These are phyloP conservation scores for Solanum verrucosum DNA, from an alignment of 257 asterid genomes.

Conservation along the genomic window DNA sequence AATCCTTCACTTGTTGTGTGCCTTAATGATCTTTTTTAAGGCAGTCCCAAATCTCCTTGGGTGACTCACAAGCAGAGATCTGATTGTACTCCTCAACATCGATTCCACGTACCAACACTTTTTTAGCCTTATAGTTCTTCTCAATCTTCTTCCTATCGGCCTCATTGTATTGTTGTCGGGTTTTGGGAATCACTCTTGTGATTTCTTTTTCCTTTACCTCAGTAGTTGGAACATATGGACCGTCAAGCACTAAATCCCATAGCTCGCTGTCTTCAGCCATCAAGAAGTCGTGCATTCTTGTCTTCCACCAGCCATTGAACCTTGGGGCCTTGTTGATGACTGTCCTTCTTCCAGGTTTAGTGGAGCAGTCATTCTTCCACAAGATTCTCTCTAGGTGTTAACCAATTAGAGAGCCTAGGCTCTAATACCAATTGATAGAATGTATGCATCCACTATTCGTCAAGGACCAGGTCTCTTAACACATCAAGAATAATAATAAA, in stretches of 20 bases:
- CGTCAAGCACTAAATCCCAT: not conserved
- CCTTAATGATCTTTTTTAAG: not conserved
- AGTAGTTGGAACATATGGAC: not conserved
- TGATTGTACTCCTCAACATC: not conserved
- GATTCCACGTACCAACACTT: no score
- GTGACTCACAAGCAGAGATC: not conserved
- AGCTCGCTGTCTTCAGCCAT: not conserved
- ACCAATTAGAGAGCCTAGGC: no score
- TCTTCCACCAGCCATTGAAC: not conserved
- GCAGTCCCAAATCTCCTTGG: not conserved
- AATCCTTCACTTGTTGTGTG: not conserved
- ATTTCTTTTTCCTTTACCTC: not conserved
- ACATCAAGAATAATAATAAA: not conserved
- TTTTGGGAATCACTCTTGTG: not conserved
- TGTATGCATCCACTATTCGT: not conserved
- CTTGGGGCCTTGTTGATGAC: not conserved
- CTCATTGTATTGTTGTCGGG: not conserved
- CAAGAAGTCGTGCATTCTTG: not conserved
- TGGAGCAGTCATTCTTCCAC: not conserved
- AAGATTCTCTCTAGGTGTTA: not conserved
- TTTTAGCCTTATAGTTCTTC: not conserved
- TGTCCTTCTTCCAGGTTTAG: not conserved
- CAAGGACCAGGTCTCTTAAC: not conserved
- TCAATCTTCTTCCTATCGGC: not conserved
- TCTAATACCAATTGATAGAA: no score